These are phyloP conservation scores for Sphaerulina vaccinii DNA, from an alignment of 2,329 filamentous ascomycete genomes.

Conservation along the genomic window DNA sequence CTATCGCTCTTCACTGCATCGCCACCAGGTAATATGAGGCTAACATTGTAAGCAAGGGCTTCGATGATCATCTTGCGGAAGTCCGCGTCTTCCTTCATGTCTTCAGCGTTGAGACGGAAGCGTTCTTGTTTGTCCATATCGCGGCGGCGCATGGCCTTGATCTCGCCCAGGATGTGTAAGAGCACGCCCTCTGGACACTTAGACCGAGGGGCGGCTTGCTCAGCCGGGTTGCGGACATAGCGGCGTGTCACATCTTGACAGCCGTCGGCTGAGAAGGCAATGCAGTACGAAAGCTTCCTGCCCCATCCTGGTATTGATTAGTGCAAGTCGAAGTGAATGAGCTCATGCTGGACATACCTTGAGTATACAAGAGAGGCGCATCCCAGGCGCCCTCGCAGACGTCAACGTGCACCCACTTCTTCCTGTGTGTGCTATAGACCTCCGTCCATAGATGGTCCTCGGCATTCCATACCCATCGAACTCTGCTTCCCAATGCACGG, in stretches of 20 bases:
- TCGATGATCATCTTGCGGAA: constrained; percentile 71
- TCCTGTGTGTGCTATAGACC: constrained; percentile 89
- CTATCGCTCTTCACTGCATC: constrained; percentile 25
- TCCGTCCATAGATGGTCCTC: constrained; percentile 99
- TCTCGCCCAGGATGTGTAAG: constrained; percentile 87
- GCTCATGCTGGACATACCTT: constrained; percentile 59
- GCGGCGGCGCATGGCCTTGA: constrained; percentile 76
- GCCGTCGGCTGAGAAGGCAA: constrained; percentile 91
- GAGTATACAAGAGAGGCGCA: constrained; percentile 84
- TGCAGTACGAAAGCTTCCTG: constrained; percentile 94
- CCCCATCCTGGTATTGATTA: constrained; percentile 80
- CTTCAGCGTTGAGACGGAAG: constrained; percentile 77
- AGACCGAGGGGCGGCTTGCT: constrained; percentile 71
- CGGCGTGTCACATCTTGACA: constrained; percentile 66
- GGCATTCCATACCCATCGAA: constrained; percentile 97
- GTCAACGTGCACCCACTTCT: constrained; percentile 95
- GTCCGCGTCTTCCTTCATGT: constrained; percentile 71
- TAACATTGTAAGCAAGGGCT: constrained; percentile 71
- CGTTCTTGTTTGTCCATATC: constrained; percentile 85
- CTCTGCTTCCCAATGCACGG: constrained; percentile 82
- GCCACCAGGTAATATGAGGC: constrained; percentile 60
- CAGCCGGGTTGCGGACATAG: constrained; percentile 67
- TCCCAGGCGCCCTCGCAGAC: constrained; percentile 95
- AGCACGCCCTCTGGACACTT: constrained; percentile 86
- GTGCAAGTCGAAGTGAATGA: no score